Percentiles rank a stretch among this genome's conserved stretches.
Conservation (phyloP, 2,329 filamentous ascomycete species). For the Teratosphaeria gauchensis region DNA sequence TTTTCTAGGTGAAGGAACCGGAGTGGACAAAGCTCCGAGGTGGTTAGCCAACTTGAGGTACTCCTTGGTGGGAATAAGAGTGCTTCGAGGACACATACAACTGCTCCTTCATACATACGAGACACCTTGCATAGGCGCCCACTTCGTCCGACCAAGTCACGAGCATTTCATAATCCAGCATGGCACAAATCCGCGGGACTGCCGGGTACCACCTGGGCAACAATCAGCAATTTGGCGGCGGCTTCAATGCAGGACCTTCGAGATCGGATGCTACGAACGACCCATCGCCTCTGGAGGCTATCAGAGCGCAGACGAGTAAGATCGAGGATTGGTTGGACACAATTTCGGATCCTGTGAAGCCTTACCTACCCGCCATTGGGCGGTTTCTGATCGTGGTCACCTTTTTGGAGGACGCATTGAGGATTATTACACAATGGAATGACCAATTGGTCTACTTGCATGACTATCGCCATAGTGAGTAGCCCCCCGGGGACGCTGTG, state of each 20-base stretch:
- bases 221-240: constrained; percentile 35
- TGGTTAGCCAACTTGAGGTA: not conserved
- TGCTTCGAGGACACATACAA: not conserved
- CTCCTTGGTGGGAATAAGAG: not conserved
- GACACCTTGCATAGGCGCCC: not conserved
- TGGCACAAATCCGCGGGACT: constrained; percentile 53
- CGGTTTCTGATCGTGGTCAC: constrained; percentile 97
- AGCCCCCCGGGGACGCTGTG: not conserved
- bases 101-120: not conserved
- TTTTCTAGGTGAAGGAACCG: not conserved
- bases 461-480: constrained; percentile 85
- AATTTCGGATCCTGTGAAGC: constrained; percentile 82
- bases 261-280: constrained; percentile 54
- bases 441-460: constrained; percentile 90
- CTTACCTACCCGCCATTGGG: constrained; percentile 92
- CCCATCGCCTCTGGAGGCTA: constrained; percentile 72
- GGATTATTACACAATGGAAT: constrained; percentile 94
- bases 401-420: constrained; percentile 90
- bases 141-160: not conserved
- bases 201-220: constrained; percentile 77
- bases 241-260: constrained; percentile 42
- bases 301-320: constrained; percentile 93
- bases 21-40: not conserved
- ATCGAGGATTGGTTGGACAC: constrained; percentile 90
- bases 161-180: constrained; percentile 22